Evolutionary conservation across 805 yeast genomes (phyloP).

Genomic region (Priceomyces fermenticarens): DNA sequence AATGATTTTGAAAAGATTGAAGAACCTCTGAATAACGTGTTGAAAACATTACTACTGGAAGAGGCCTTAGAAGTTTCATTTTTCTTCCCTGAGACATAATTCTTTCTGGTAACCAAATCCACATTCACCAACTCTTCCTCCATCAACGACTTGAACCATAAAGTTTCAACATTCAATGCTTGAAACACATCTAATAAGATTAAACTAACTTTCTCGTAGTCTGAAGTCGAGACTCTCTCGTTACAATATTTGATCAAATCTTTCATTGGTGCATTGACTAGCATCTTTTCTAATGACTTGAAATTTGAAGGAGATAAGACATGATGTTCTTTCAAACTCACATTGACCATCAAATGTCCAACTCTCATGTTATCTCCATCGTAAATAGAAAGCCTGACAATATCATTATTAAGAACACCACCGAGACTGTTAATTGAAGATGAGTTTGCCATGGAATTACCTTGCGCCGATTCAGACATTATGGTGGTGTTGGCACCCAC

Average conservation of each 20-base stretch:
- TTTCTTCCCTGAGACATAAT: constrained; percentile 33
- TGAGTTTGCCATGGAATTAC: constrained; percentile 19
- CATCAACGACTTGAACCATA: constrained; percentile 71
- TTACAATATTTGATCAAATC: constrained; percentile 51
- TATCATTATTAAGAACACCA: constrained; percentile 23
- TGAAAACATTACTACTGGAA: constrained; percentile 32
- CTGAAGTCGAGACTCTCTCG: constrained; percentile 32
- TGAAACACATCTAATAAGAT: constrained; percentile 75
- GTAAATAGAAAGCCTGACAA: constrained; percentile 45
- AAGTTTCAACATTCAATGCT: constrained; percentile 61
- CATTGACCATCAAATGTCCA: constrained; percentile 56
- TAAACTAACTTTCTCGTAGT: constrained; percentile 53
- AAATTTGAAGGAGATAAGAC: constrained; percentile 61
- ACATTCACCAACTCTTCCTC: constrained; percentile 58
- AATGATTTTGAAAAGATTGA: constrained; percentile 78
- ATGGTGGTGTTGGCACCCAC: constrained; percentile 31
- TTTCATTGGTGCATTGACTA: constrained; percentile 50
- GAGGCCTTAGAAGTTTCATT: constrained; percentile 6
- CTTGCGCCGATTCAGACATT: constrained; percentile 22
- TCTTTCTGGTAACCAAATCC: constrained; percentile 43
- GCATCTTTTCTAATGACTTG: constrained; percentile 58
- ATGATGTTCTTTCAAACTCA: constrained; percentile 50
- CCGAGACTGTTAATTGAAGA: constrained; percentile 2
- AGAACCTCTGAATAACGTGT: constrained; percentile 70
- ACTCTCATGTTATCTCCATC: constrained; percentile 42